Percentiles rank a stretch among this genome's conserved stretches.
These are phyloP conservation scores for Didymella pomorum DNA, from an alignment of 2,329 filamentous ascomycete species.

Conservation along the genomic window DNA sequence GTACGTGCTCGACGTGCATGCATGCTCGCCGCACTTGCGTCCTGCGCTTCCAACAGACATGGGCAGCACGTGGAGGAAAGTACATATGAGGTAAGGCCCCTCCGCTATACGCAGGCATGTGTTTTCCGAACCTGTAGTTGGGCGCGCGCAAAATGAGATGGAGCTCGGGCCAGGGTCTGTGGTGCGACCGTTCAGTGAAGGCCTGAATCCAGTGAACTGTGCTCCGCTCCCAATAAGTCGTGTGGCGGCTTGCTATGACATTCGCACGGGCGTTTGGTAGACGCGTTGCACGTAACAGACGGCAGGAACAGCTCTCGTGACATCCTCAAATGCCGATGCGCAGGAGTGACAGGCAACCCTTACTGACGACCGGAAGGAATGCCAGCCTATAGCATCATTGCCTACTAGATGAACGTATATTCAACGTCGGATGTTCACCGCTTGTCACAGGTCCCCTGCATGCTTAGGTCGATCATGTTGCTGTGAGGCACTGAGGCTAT, in stretches of 20 bases:
- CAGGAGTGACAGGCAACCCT: conserved; percentile 10
- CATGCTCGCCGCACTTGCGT: conserved; percentile 26
- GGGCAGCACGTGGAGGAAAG: conserved; percentile 29
- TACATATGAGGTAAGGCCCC: conserved; percentile 16
- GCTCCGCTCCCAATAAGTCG: conserved; percentile 7
- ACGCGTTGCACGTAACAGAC: conserved; percentile 10
- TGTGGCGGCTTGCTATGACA: conserved; percentile 24
- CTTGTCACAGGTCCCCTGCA: conserved; percentile 13
- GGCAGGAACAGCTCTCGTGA: conserved; percentile 11
- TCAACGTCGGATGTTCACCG: conserved; percentile 8
- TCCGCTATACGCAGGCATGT: conserved; percentile 25
- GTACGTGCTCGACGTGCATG: conserved; percentile 28
- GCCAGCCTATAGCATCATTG: conserved; percentile 11
- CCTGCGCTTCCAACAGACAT: conserved; percentile 22
- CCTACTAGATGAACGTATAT: neutral
- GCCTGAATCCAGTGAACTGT: conserved; percentile 11
- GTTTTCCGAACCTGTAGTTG: conserved; percentile 21
- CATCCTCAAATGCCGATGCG: conserved; percentile 21
- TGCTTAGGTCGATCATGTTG: conserved; percentile 13
- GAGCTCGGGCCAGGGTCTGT: conserved; percentile 27
- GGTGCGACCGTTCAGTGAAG: conserved; percentile 27
- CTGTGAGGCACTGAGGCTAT: conserved; percentile 6
- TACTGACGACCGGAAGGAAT: neutral
- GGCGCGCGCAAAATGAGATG: conserved; percentile 29
- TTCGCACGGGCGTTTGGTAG: conserved; percentile 8